These are phyloP conservation scores for Apiospora phragmitis DNA, from an alignment of 2,329 filamentous ascomycete species.

Conservation along the genomic window DNA sequence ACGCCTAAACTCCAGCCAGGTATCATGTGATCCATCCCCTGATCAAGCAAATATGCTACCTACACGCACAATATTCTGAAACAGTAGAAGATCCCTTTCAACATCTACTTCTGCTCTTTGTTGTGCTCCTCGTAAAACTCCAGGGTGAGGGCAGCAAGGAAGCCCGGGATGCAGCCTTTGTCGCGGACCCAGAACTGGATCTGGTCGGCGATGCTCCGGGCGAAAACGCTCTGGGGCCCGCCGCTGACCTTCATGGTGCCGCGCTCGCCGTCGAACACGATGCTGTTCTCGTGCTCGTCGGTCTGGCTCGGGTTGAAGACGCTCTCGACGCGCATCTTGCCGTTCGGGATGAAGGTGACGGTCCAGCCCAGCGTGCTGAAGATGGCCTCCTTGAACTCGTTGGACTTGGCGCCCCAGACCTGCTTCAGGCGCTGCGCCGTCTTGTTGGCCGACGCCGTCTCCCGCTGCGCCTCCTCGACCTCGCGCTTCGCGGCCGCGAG, in stretches of 20 bases:
- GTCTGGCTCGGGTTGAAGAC: slow-evolving; percentile 74
- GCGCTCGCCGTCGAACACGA: slow-evolving; percentile 87
- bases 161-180: slow-evolving; percentile 89
- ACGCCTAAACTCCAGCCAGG: slow-evolving; percentile 9
- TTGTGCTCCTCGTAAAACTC: slow-evolving; percentile 80
- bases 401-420: slow-evolving; percentile 87
- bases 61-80: not conserved
- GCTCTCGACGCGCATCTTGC: slow-evolving; percentile 87
- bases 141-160: slow-evolving; percentile 84
- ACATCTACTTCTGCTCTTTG: not conserved
- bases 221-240: slow-evolving; percentile 84
- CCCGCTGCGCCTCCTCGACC: slow-evolving; percentile 68
- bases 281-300: slow-evolving; percentile 71
- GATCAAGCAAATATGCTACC: not conserved
- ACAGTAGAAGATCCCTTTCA: not conserved
- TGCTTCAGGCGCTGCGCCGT: slow-evolving; percentile 83
- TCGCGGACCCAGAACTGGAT: slow-evolving; percentile 97
- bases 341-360: slow-evolving; percentile 94
- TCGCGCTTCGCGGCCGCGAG: slow-evolving; percentile 76
- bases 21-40: not conserved
- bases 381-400: slow-evolving; percentile 94
- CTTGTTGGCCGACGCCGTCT: slow-evolving; percentile 76
- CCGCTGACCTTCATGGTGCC: slow-evolving; percentile 98
- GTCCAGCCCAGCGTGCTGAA: slow-evolving; percentile 92
- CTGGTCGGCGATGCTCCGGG: slow-evolving; percentile 77